Conservation (phyloP, 2,329 filamentous ascomycete species). For the Pestalotiopsis sp. region DNA sequence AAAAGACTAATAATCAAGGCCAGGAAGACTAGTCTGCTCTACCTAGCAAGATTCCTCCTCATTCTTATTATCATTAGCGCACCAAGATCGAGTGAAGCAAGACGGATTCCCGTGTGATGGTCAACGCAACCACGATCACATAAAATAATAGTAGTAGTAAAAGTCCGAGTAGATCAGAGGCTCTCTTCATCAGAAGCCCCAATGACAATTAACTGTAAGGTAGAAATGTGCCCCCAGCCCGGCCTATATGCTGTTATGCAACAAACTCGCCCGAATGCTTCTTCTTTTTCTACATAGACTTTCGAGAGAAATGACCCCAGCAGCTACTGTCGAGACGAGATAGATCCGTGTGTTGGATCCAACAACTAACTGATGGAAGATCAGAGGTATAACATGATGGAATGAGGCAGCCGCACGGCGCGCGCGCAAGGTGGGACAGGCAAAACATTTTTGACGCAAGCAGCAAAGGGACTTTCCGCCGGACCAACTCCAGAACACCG, state of each 20-base stretch:
- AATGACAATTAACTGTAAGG: background rate
- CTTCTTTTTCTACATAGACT: background rate
- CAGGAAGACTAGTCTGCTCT: background rate
- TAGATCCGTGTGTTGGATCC: background rate
- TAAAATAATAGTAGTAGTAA: background rate
- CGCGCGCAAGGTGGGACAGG: background rate
- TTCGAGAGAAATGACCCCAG: background rate
- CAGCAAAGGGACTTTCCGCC: background rate
- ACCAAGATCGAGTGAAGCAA: no score
- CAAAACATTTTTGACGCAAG: background rate
- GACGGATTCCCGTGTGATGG: no score
- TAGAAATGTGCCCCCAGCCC: background rate
- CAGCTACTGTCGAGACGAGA: background rate
- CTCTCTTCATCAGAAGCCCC: background rate
- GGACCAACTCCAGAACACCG: slow-evolving; percentile 12
- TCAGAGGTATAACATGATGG: slow-evolving; percentile 8
- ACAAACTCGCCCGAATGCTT: slow-evolving; percentile 7
- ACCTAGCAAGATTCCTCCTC: background rate
- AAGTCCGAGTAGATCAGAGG: background rate
- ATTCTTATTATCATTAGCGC: background rate
- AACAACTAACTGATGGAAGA: slow-evolving; percentile 2
- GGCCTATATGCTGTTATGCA: slow-evolving; percentile 8
- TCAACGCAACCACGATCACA: background rate
- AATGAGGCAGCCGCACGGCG: background rate
- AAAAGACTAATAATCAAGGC: background rate